Base-by-base conservation (phyloP, 1,284 basidiomycete species). In the Ustilago tritici region DNA sequence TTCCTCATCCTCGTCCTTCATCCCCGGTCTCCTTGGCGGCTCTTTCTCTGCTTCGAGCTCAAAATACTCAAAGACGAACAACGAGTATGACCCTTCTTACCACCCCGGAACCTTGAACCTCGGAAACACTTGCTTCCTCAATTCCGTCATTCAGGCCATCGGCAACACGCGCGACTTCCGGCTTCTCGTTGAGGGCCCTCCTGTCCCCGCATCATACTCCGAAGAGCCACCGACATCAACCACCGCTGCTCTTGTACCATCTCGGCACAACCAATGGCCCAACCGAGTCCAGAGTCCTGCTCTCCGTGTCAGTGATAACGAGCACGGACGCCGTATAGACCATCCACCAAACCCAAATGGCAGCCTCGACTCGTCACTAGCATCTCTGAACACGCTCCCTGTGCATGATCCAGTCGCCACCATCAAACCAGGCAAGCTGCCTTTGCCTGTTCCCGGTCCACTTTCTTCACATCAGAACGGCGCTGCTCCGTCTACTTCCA, bases 51-150 rank as follows among this genome's bases (percentile, higher is more conserved):
- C 97, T 94, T 86, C 89, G 90, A 0, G 87, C 89, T 1, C 93
- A 92, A 34, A 94, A 93, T 82, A 91, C 91, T 0, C 84, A 38
- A 84, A 79, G 65, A 82, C 82, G 40, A 84, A 84, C 72, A 84
- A 82, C 70, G 86, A 85, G 38, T 77, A 66, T 56, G 79, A 81
- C 56, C 69, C 75, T 28, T 76, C 78, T 53, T 64, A 59, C n/a
- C 81, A 83, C 40, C 66, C 92, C 4, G 93, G 93, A 1, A 89
- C 95, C 40, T 86, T 92, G 76, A 95, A 95, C 86, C 92, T 94
- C 88, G 93, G 93, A 52, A 95, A 95, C 87, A 95, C 93, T 0
- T 95, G 94, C 87, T 95, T 94, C 87, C 92, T 95, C 90, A 95
- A 95, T 87, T 94, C 93, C 19, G 93, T 93, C 23, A 88, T 95